phyloP scores from a whole-genome alignment of 2,329 filamentous ascomycete genomes.

The Moelleriella libera region DNA sequence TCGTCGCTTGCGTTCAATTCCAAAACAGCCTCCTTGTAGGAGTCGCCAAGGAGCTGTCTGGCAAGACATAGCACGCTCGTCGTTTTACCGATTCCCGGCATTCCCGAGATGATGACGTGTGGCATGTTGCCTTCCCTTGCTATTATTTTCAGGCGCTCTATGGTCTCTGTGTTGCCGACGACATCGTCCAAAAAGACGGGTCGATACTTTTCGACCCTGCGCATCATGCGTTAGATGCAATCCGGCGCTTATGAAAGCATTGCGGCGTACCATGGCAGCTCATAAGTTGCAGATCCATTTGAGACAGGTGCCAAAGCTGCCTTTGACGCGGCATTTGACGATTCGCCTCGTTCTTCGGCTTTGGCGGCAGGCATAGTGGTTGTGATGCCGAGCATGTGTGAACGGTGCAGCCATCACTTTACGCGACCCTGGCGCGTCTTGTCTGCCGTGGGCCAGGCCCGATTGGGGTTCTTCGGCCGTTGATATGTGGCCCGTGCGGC shows the following conservation, averaged over 20 bases:
- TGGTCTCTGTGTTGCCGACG: constrained; percentile 94
- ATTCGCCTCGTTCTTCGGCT: constrained; percentile 41
- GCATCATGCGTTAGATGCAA: not conserved
- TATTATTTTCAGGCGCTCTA: constrained; percentile 95
- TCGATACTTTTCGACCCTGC: constrained; percentile 95
- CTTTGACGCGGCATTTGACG: constrained; percentile 44
- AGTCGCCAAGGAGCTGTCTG: constrained; percentile 76
- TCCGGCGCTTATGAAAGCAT: not conserved
- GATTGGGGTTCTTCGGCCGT: too few relatives aligned
- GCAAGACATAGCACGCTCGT: constrained; percentile 90
- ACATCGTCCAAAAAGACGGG: constrained; percentile 92
- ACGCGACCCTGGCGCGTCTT: constrained; percentile 23
- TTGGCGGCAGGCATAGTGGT: constrained; percentile 34
- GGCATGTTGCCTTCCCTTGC: constrained; percentile 99
- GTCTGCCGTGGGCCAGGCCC: not conserved
- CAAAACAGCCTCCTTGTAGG: constrained; percentile 93
- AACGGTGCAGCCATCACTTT: constrained; percentile 13
- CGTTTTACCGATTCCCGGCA: constrained; percentile 98
- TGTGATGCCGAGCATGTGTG: constrained; percentile 6
- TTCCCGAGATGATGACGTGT: constrained; percentile 97
- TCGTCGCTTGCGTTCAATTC: constrained; percentile 96
- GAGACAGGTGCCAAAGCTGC: constrained; percentile 35
- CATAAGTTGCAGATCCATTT: constrained; percentile 45
- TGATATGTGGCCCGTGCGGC: too few relatives aligned
- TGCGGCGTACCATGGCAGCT: constrained; percentile 57